Evolutionary conservation across 208 protist species (phyloP).

Genomic region (Lotmaria passim): DNA sequence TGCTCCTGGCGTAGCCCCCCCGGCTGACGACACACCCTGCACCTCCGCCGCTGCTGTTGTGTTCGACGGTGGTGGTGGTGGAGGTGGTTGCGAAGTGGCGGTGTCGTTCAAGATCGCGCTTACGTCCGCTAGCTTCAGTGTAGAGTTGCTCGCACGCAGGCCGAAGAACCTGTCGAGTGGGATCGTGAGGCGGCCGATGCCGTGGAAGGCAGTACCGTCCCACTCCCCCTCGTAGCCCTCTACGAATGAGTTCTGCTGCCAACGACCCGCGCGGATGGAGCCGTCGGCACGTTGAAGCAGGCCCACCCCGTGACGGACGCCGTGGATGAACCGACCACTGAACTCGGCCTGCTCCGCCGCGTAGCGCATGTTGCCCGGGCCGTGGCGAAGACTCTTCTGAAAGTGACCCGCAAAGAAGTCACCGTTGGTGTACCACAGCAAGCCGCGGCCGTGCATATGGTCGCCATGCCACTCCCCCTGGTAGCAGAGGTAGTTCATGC

Average conservation of each 20-base stretch:
- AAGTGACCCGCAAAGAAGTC: constrained; percentile 86
- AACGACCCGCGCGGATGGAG: constrained; percentile 65
- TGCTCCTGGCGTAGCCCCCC: not conserved
- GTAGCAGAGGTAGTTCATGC: constrained; percentile 57
- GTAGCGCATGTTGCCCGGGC: constrained; percentile 83
- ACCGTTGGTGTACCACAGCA: constrained; percentile 84
- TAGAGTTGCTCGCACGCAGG: constrained; percentile 27
- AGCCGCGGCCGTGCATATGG: constrained; percentile 74
- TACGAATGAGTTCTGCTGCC: constrained; percentile 64
- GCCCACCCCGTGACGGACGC: constrained; percentile 70
- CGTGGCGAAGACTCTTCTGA: constrained; percentile 60
- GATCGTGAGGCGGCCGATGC: constrained; percentile 64
- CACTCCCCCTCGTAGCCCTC: constrained; percentile 91
- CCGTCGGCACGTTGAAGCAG: constrained; percentile 62
- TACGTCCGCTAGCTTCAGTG: constrained; percentile 27
- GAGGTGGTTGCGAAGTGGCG: not conserved
- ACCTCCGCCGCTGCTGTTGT: not conserved
- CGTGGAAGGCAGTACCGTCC: constrained; percentile 71
- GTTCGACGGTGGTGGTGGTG: not conserved
- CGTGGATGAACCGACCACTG: constrained; percentile 70
- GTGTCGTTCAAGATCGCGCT: constrained; percentile 10
- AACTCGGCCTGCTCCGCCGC: constrained; percentile 67
- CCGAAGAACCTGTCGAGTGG: constrained; percentile 50
- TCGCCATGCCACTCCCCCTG: constrained; percentile 90
- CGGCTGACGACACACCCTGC: not conserved